Base-by-base conservation (phyloP, 2,329 filamentous ascomycete species). In the Zopfia rhizophila region DNA sequence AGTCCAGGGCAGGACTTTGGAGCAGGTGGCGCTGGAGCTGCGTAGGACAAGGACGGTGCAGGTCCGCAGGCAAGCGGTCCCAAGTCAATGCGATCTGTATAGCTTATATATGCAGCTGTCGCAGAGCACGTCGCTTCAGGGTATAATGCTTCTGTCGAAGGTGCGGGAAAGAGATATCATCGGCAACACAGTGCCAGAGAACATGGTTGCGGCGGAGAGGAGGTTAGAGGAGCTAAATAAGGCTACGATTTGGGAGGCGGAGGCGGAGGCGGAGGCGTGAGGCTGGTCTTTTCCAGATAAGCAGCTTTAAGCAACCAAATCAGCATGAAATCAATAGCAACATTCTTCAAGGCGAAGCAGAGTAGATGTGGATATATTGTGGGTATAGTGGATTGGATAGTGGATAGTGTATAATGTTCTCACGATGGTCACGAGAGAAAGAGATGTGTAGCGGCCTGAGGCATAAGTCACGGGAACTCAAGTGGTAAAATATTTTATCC, bases 161-260 rank as follows among this genome's bases (percentile, higher is more conserved):
- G 17, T 40, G 16, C 38, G 27, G 13, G 25, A 18, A 13, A 23
- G 38, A 22, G 27, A 40, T 22, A 31, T 40, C 7, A 11, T 40
- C n/a, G 19, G 38, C 10, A 40, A 40, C 27, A 40, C 25, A 2
- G 38, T 40, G 16, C 27, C 27, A 30, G 25, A 30, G 25, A 31
- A 31, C 18, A 40, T 40, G 27, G 38, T 31, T 21, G 38, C 38
- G 25, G 38, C 38, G 25, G 38, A 40, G 38, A 31, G n/a, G 38
- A 31, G 38, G 38, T 22, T 40, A 19, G 38, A 40, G 28, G 36
- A 27, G 36, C 36, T 27, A 11, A 38, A 14, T 24, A 17, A 38
- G 22, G 36, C 36, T 7, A 22, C 32, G 19, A 36, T 36, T 36
- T 22, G n/a, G 30, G 36, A 38, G 5, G 32, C 32, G 8, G 32